Percentiles rank a stretch among this genome's conserved stretches.
Evolutionary conservation across 208 protist species (phyloP).

Genomic region (Acanthamoeba sp.): DNA sequence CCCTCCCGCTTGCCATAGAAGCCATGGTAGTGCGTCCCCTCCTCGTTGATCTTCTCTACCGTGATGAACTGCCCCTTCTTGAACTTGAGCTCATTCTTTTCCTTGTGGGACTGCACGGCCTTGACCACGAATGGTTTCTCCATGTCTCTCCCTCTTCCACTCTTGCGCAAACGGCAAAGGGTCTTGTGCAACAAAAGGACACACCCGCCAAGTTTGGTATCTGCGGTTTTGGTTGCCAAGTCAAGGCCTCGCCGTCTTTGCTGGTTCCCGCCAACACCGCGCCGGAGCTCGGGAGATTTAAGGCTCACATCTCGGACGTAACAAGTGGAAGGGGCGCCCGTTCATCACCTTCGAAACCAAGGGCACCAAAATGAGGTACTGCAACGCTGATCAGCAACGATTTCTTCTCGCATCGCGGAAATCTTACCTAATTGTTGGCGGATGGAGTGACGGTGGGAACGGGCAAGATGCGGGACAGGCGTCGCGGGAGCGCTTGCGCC

Average conservation of each 20-base stretch:
- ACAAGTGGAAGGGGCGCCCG: too few relatives aligned
- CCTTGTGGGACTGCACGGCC: slow-evolving; percentile 38
- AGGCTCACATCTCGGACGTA: too few relatives aligned
- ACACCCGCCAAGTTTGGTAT: too few relatives aligned
- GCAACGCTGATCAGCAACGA: too few relatives aligned
- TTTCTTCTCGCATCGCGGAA: neutral
- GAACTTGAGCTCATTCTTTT: slow-evolving; percentile 57
- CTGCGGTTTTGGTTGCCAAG: too few relatives aligned
- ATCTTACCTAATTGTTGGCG: neutral
- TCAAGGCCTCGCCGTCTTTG: too few relatives aligned
- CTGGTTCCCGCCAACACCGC: too few relatives aligned
- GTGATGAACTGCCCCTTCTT: slow-evolving; percentile 66
- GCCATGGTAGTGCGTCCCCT: slow-evolving; percentile 14
- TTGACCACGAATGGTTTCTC: slow-evolving; percentile 19
- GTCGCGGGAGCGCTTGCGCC: slow-evolving; percentile 5
- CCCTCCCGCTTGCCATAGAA: slow-evolving; percentile 49
- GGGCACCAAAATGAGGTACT: too few relatives aligned
- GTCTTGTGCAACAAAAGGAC: too few relatives aligned
- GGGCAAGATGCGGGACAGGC: neutral
- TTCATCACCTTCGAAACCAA: too few relatives aligned
- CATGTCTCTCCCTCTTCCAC: neutral
- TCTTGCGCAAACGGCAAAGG: too few relatives aligned
- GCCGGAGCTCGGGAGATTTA: too few relatives aligned
- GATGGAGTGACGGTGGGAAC: slow-evolving; percentile 1
- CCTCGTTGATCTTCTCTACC: slow-evolving; percentile 21